Conservation (phyloP, 2,329 filamentous ascomycete species). For the Fusarium staphyleae region DNA sequence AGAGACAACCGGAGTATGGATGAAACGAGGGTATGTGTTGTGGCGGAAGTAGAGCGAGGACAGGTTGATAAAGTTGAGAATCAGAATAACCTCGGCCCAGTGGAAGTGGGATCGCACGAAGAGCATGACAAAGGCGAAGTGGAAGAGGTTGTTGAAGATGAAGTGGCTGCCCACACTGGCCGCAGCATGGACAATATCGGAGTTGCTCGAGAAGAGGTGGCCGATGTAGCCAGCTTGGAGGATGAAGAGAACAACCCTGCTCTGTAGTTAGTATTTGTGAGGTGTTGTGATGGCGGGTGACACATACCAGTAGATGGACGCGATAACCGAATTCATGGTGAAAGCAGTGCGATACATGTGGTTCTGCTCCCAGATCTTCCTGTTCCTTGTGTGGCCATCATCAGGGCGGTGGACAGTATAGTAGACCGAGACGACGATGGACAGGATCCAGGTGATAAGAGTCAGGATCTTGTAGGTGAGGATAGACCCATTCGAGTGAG, state of each 20-base stretch:
- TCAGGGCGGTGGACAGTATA: constrained; percentile 72
- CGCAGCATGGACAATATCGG: constrained; percentile 69
- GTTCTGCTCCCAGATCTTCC: constrained; percentile 80
- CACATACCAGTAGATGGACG: constrained; percentile 76
- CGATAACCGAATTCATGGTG: constrained; percentile 70
- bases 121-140: constrained; percentile 82
- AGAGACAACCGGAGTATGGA: constrained; percentile 78
- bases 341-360: constrained; percentile 73
- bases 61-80: constrained; percentile 85
- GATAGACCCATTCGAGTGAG: constrained; percentile 67
- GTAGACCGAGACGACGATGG: constrained; percentile 75
- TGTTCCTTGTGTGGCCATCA: constrained; percentile 65
- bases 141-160: constrained; percentile 83
- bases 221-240: constrained; percentile 78
- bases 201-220: constrained; percentile 75
- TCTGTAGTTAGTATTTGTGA: constrained; percentile 3
- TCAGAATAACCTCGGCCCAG: constrained; percentile 76
- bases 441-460: constrained; percentile 75
- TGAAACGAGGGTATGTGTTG: constrained; percentile 72
- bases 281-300: not conserved
- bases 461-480: constrained; percentile 79
- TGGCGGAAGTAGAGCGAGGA: constrained; percentile 82
- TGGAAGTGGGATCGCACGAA: constrained; percentile 80
- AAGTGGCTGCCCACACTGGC: constrained; percentile 84
- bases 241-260: constrained; percentile 75